Evolutionary conservation across 768 basidiomycete genomes (phyloP).

Genomic region (Saitozyma podzolica): DNA sequence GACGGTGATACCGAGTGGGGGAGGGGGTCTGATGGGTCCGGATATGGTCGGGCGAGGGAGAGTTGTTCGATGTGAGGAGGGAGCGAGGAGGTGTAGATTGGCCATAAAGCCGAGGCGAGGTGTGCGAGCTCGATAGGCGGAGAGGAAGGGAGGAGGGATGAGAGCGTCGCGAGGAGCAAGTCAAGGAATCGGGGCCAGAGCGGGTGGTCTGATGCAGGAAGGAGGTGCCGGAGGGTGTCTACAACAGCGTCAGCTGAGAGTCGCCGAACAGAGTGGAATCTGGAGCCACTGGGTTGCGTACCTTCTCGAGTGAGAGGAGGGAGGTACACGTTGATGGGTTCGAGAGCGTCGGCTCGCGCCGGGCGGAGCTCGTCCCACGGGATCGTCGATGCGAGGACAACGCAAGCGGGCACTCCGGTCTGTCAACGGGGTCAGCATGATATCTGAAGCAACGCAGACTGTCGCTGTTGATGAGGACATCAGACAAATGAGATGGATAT

Average conservation of each 20-base stretch:
- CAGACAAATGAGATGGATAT: neutral
- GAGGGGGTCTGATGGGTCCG: constrained; percentile 16
- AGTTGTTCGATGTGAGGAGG: constrained; percentile 36
- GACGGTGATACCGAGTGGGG: constrained; percentile 33
- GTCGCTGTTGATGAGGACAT: neutral
- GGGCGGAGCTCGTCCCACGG: constrained; percentile 49
- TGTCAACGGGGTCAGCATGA: neutral
- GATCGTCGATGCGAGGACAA: constrained; percentile 36
- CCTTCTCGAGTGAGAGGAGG: constrained; percentile 32
- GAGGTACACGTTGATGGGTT: constrained; percentile 45
- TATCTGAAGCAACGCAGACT: neutral
- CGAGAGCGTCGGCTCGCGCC: constrained; percentile 33
- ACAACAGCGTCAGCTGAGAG: neutral
- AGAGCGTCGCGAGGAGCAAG: constrained; percentile 37
- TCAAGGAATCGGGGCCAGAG: constrained; percentile 49
- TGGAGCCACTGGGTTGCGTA: constrained; percentile 10
- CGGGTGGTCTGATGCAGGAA: constrained; percentile 32
- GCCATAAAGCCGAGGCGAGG: constrained; percentile 43
- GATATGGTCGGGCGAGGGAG: constrained; percentile 10
- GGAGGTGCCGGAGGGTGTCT: constrained; percentile 31
- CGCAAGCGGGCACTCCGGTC: constrained; percentile 27
- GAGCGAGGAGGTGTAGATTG: constrained; percentile 41
- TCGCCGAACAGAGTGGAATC: neutral
- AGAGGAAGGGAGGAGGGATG: constrained; percentile 26
- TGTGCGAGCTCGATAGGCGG: constrained; percentile 28